Conservation (phyloP, 1,139 yeast genomes). For the Debaryomycetaceae sp. region DNA sequence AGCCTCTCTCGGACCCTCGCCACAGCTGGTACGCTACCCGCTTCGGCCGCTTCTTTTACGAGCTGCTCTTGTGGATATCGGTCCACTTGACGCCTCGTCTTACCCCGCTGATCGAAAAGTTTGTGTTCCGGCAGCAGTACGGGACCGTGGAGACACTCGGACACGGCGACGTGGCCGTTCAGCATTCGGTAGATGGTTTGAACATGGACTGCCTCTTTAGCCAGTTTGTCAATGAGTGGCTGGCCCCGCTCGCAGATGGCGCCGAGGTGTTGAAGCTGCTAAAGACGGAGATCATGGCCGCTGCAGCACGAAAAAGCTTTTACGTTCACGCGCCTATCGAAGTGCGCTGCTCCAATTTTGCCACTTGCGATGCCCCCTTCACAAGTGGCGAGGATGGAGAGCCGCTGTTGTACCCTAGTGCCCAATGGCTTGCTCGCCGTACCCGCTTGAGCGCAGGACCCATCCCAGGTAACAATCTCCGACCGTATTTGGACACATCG, state of each 20-base stretch:
- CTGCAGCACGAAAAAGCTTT: constrained; percentile 49
- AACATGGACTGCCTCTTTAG: constrained; percentile 94
- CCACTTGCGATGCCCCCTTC: constrained; percentile 35
- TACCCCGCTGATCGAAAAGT: constrained; percentile 76
- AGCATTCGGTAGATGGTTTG: constrained; percentile 73
- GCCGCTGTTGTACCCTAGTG: constrained; percentile 30
- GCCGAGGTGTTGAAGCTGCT: constrained; percentile 58
- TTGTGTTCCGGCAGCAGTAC: constrained; percentile 77
- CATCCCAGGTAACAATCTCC: constrained; percentile 68
- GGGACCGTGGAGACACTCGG: constrained; percentile 66
- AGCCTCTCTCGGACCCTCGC: constrained; percentile 56
- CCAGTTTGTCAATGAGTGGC: constrained; percentile 96
- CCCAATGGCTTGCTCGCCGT: constrained; percentile 29
- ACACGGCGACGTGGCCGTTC: constrained; percentile 59
- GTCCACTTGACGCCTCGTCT: constrained; percentile 61
- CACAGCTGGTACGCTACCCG: constrained; percentile 79
- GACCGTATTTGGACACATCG: constrained; percentile 75
- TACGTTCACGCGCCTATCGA: constrained; percentile 94
- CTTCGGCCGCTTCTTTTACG: constrained; percentile 69
- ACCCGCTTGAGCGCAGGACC: constrained; percentile 48
- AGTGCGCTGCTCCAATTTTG: constrained; percentile 85
- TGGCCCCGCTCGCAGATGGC: constrained; percentile 74
- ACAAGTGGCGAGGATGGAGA: constrained; percentile 35
- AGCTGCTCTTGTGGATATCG: constrained; percentile 67
- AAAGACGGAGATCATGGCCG: constrained; percentile 49